Evolutionary conservation across 2,329 filamentous ascomycete genomes (phyloP).

Genomic region (Colletotrichum liriopes): DNA sequence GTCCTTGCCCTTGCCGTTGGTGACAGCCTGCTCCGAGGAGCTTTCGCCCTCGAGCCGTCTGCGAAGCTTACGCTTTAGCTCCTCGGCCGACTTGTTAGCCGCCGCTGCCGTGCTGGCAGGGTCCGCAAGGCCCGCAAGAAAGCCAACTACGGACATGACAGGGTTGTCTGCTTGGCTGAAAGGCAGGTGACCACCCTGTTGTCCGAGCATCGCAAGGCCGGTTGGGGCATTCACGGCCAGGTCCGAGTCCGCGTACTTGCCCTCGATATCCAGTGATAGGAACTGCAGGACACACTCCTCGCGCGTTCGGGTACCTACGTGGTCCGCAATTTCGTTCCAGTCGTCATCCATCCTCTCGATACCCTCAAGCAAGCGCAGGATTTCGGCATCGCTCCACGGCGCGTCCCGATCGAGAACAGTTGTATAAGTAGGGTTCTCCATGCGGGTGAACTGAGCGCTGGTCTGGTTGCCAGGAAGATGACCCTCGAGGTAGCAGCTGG

Average conservation of each 20-base stretch:
- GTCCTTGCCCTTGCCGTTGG: slow-evolving; percentile 72
- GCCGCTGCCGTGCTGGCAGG: slow-evolving; percentile 92
- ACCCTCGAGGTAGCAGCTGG: slow-evolving; percentile 89
- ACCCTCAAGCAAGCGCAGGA: slow-evolving; percentile 89
- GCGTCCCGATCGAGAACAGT: slow-evolving; percentile 86
- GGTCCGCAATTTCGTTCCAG: slow-evolving; percentile 93
- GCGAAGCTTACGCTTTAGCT: slow-evolving; percentile 85
- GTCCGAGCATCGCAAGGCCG: slow-evolving; percentile 77
- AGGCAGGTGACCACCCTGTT: slow-evolving; percentile 81
- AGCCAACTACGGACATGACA: slow-evolving; percentile 95
- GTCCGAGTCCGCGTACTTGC: slow-evolving; percentile 93
- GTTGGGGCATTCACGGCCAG: slow-evolving; percentile 64
- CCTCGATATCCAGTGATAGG: slow-evolving; percentile 95
- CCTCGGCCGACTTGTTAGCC: slow-evolving; percentile 88
- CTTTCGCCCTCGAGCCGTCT: slow-evolving; percentile 79
- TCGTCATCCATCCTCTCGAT: slow-evolving; percentile 96
- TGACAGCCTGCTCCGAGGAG: slow-evolving; percentile 53
- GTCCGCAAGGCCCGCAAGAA: slow-evolving; percentile 91
- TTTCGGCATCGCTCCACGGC: slow-evolving; percentile 92
- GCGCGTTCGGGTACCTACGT: slow-evolving; percentile 90
- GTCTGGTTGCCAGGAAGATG: slow-evolving; percentile 86
- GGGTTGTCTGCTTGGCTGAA: slow-evolving; percentile 96
- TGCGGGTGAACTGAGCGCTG: slow-evolving; percentile 86
- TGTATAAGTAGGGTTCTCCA: slow-evolving; percentile 90
- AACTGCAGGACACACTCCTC: slow-evolving; percentile 99